Percentiles rank a stretch among this genome's conserved stretches.
phyloP scores from a whole-genome alignment of 139 green algal genomes.

The Micromonas commoda region DNA sequence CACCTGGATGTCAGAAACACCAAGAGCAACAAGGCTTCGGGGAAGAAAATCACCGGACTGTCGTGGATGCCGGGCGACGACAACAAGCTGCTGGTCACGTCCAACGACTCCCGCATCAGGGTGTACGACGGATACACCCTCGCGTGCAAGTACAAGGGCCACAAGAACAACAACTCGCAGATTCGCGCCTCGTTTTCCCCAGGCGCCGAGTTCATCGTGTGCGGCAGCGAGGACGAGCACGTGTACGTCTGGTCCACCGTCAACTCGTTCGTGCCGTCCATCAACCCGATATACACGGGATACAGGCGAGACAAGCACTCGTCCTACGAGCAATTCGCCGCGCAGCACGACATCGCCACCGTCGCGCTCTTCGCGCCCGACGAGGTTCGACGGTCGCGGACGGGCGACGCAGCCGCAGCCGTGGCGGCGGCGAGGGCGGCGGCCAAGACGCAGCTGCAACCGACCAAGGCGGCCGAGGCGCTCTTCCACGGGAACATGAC shows the following conservation, averaged over 20 bases:
- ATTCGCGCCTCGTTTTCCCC: slow-evolving; percentile 49
- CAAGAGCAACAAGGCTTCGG: slow-evolving; percentile 48
- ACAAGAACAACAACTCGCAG: slow-evolving; percentile 65
- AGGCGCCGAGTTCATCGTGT: slow-evolving; percentile 40
- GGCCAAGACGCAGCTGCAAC: not conserved
- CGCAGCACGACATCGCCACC: slow-evolving; percentile 53
- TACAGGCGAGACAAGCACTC: slow-evolving; percentile 50
- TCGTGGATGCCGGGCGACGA: slow-evolving; percentile 48
- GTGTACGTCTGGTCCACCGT: slow-evolving; percentile 45
- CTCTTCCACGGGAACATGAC: slow-evolving; percentile 8
- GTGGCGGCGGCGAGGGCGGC: not conserved
- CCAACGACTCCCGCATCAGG: slow-evolving; percentile 67
- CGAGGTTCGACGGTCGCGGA: not conserved
- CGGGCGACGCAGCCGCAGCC: not conserved
- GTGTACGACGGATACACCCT: slow-evolving; percentile 56
- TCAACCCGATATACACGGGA: slow-evolving; percentile 36
- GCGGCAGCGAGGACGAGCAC: slow-evolving; percentile 39
- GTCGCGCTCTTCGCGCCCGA: slow-evolving; percentile 56
- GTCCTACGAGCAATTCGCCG: slow-evolving; percentile 58
- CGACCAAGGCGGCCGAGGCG: slow-evolving; percentile 19
- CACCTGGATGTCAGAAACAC: slow-evolving; percentile 53
- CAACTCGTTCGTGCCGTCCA: slow-evolving; percentile 38
- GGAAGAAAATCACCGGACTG: slow-evolving; percentile 75
- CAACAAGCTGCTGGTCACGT: slow-evolving; percentile 69
- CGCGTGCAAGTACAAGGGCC: slow-evolving; percentile 83